Evolutionary conservation across 306 rosid species (phyloP), one percentile per base, ranked within the genome.

Genomic region (Pyrus bretschneideri): DNA sequence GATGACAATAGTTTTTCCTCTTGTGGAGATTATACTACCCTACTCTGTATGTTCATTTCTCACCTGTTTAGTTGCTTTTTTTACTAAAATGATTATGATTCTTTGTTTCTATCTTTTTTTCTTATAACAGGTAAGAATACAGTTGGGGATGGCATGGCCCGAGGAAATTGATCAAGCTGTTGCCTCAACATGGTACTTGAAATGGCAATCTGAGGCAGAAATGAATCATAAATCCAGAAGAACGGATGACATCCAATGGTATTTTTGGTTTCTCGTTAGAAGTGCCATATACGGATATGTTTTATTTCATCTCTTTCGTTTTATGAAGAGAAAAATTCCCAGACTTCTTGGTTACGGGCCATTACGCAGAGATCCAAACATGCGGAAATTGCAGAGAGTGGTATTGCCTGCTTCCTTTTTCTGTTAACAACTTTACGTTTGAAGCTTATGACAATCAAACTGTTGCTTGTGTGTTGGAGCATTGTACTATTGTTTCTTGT

Each of bases 111-210:
- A 17, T n/a, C 60, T 6, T 74, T 79, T 71, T 40, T 63, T 63
- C 80, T 69, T 82, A 78, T 81, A 69, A 64, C 78, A 94, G 98
- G 84, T 84, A 68, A 86, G 96, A 84, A 78, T 92, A 71, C 81
- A 42, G 77, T 75, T 92, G 82, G 97, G 98, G 80, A 90, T 92
- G 98, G 97, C 93, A 70, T 91, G 96, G 96, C 93, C 98, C 38
- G 96, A 89, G 89, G 97, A 87, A 84, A 79, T 83, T 79, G 78
- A 84, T 79, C 90, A 87, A 87, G 82, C 87, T n/a, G 91, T 87
- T 74, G 93, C 67, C 35, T 75, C 92, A 67, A 84, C 97, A 35
- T 89, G 97, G 98, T 91, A 86, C 87, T 85, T 94, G 87, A 84
- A 90, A 85, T 91, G 95, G 91, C 98, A 94, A 83, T 89, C 97